Percentiles rank a stretch among this genome's conserved stretches.
phyloP scores from a whole-genome alignment of 2,329 filamentous ascomycete genomes.

The Magnaporthiopsis incrustans region DNA sequence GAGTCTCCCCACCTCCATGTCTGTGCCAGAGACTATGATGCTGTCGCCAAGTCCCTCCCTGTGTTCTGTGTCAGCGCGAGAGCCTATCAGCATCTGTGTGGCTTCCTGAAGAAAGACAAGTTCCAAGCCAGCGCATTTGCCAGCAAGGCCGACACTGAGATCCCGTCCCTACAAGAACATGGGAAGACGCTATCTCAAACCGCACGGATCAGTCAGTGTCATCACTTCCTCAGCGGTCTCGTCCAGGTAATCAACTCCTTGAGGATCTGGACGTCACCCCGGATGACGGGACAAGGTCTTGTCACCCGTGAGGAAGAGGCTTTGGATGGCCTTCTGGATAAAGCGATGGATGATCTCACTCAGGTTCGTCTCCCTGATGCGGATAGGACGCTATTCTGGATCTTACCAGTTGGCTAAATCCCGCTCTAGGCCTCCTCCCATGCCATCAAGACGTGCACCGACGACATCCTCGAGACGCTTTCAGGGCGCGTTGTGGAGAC shows the following conservation, averaged over 20 bases:
- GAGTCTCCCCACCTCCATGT: conserved; percentile 43
- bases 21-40: conserved; percentile 43
- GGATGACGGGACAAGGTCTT: no score
- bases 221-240: not conserved
- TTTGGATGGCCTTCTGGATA: no score
- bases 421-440: not conserved
- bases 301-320: no score
- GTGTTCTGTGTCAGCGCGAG: conserved; percentile 59
- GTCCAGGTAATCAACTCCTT: no score
- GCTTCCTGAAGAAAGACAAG: conserved; percentile 43
- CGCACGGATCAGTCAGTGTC: not conserved
- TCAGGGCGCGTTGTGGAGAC: not conserved
- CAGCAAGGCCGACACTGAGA: conserved; percentile 44
- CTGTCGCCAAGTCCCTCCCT: conserved; percentile 45
- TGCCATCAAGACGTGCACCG: not conserved
- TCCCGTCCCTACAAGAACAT: conserved; percentile 50
- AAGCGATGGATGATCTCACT: no score
- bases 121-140: conserved; percentile 40
- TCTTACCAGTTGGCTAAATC: not conserved
- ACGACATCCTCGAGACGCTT: not conserved
- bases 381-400: no score
- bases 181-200: conserved; percentile 48
- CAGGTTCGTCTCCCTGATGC: no score
- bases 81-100: conserved; percentile 55
- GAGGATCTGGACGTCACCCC: no score